Conservation (phyloP, 2,329 filamentous ascomycete species). For the Fusarium virguliforme region DNA sequence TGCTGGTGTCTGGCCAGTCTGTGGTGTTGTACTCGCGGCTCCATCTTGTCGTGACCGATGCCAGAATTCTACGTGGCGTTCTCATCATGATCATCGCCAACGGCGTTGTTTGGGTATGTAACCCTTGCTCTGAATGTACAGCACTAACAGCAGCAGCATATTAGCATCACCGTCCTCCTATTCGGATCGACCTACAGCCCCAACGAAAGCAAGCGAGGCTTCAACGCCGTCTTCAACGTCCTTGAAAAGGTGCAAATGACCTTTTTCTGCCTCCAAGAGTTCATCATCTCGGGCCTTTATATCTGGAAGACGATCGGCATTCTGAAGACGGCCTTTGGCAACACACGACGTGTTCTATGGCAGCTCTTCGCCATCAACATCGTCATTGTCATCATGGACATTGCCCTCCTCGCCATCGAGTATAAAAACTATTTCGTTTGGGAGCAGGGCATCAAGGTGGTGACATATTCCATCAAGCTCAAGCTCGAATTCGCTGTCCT, state of each 20-base stretch:
- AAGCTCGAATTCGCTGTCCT: constrained; percentile 58
- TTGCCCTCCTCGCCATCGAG: constrained; percentile 56
- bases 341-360: constrained; percentile 30
- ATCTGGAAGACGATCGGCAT: constrained; percentile 37
- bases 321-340: constrained; percentile 34
- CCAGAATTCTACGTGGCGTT: constrained; percentile 4
- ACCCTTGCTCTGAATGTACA: fast-evolving
- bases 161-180: constrained; percentile 64
- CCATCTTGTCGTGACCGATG: constrained; percentile 20
- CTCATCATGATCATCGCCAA: constrained; percentile 31
- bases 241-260: constrained; percentile 31
- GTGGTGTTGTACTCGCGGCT: constrained; percentile 37
- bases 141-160: constrained; percentile 54
- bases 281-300: constrained; percentile 11
- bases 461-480: constrained; percentile 58
- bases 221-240: constrained; percentile 53
- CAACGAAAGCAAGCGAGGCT: constrained; percentile 1
- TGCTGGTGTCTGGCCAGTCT: constrained; percentile 31
- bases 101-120: constrained; percentile 58
- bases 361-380: constrained; percentile 57
- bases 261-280: constrained; percentile 30
- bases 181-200: constrained; percentile 31
- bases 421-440: constrained; percentile 52
- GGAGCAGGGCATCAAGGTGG: constrained; percentile 56
- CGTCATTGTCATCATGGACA: constrained; percentile 61